Conservation (phyloP, 2,329 filamentous ascomycete genomes). For the Achaetomium macrosporum region DNA sequence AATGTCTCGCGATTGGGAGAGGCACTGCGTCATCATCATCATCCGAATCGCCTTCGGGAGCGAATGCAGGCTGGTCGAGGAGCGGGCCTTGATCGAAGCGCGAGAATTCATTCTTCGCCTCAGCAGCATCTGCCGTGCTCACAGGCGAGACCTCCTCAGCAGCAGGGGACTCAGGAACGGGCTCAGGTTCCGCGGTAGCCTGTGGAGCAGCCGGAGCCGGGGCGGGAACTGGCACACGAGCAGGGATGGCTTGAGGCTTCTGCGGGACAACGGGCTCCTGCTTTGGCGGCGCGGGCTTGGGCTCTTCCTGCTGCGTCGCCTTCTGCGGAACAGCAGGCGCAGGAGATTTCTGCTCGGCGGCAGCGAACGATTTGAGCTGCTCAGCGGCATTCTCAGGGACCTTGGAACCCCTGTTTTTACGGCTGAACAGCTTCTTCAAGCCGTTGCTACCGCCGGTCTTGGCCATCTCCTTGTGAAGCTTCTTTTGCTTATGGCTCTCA, state of each 20-base stretch:
- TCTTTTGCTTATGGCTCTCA: slow-evolving; percentile 46
- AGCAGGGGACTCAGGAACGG: slow-evolving; percentile 40
- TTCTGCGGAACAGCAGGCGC: slow-evolving; percentile 25
- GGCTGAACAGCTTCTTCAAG: slow-evolving; percentile 60
- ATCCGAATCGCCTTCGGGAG: slow-evolving; percentile 47
- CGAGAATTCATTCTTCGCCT: slow-evolving; percentile 56
- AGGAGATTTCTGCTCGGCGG: slow-evolving; percentile 29
- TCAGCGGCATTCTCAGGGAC: slow-evolving; percentile 47
- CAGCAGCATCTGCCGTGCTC: slow-evolving; percentile 51
- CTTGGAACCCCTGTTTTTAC: slow-evolving; percentile 56
- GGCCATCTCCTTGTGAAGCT: slow-evolving; percentile 49
- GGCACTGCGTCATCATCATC: slow-evolving; percentile 45
- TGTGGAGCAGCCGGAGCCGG: slow-evolving; percentile 20
- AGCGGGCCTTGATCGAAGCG: slow-evolving; percentile 87
- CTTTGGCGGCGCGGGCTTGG: slow-evolving; percentile 22
- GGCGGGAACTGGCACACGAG: slow-evolving; percentile 17
- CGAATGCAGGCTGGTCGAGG: slow-evolving; percentile 77
- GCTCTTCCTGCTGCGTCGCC: slow-evolving; percentile 18
- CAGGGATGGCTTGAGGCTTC: slow-evolving; percentile 19
- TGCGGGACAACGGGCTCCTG: slow-evolving; percentile 21
- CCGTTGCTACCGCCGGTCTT: slow-evolving; percentile 36
- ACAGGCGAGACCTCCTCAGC: slow-evolving; percentile 52
- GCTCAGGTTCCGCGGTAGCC: slow-evolving; percentile 26
- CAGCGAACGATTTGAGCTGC: slow-evolving; percentile 48
- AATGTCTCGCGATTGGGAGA: slow-evolving; percentile 46